phyloP scores from a whole-genome alignment of 495 filamentous ascomycete species.

The Penicillium nucicola region DNA sequence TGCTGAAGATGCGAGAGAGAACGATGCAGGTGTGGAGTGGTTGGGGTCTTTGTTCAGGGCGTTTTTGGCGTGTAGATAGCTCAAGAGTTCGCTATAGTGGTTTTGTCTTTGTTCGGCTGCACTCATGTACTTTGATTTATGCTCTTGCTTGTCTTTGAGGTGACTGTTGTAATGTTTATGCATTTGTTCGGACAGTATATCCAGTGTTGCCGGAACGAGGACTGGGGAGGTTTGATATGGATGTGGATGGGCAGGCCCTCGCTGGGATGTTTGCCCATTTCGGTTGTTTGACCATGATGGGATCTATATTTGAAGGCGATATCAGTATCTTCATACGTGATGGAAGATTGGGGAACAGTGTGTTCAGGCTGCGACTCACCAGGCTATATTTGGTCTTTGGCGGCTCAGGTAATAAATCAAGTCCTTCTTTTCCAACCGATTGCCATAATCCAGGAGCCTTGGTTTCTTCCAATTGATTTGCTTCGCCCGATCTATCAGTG shows the following conservation, averaged over 20 bases:
- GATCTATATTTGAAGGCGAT: neutral
- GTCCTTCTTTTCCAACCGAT: conserved; percentile 4
- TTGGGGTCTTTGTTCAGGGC: neutral
- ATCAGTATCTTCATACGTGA: neutral
- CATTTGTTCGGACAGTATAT: neutral
- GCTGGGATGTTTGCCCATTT: neutral
- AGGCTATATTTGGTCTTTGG: neutral
- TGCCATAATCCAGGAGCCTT: conserved; percentile 5
- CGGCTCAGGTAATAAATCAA: neutral
- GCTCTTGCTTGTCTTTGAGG: neutral
- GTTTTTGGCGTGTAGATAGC: neutral
- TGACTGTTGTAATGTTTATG: conserved; percentile 2
- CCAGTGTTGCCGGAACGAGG: conserved; percentile 6
- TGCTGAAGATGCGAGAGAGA: neutral
- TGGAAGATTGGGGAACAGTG: neutral
- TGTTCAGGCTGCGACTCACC: conserved; percentile 6
- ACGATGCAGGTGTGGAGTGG: neutral
- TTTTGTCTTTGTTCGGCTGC: neutral
- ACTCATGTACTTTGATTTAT: neutral
- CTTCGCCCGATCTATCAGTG: conserved; percentile 9
- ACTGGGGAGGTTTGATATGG: neutral
- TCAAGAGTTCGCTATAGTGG: conserved; percentile 14
- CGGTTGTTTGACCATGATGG: neutral
- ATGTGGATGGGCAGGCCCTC: neutral
- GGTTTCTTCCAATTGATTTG: neutral